Conservation (phyloP, 1,139 yeast genomes). For the Yamadazyma taylorii region DNA sequence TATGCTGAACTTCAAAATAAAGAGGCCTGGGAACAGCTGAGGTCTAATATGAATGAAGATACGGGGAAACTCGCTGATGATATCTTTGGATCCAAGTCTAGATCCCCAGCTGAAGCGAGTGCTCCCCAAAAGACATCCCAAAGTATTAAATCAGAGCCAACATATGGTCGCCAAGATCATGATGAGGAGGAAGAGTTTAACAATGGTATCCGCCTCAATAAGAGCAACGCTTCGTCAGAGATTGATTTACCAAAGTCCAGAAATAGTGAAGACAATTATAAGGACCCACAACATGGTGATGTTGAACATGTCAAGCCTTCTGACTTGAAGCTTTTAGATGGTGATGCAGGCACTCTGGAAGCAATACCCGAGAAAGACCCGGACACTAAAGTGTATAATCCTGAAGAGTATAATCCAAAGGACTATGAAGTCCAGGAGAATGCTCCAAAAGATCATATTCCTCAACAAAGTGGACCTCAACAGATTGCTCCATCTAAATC, state of each 20-base stretch:
- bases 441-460: no score
- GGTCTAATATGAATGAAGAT: conserved; percentile 21
- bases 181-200: conserved; percentile 3
- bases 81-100: conserved; percentile 28
- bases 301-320: no score
- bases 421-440: no score
- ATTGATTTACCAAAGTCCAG: neutral
- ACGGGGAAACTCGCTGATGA: conserved; percentile 45
- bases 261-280: neutral
- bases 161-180: neutral
- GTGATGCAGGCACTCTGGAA: no score
- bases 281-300: no score
- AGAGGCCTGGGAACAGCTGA: conserved; percentile 40
- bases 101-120: conserved; percentile 13
- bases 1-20: conserved; percentile 25
- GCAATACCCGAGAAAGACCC: no score
- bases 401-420: no score
- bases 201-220: conserved; percentile 11
- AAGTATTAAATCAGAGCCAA: conserved; percentile 17
- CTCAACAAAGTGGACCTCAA: no score
- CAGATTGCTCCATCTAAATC: no score
- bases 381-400: no score
- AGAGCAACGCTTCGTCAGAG: conserved; percentile 15
- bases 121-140: conserved; percentile 15
- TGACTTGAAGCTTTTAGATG: no score